phyloP scores from a whole-genome alignment of 2,329 filamentous ascomycete species.

The Pseudomassariella vexata region DNA sequence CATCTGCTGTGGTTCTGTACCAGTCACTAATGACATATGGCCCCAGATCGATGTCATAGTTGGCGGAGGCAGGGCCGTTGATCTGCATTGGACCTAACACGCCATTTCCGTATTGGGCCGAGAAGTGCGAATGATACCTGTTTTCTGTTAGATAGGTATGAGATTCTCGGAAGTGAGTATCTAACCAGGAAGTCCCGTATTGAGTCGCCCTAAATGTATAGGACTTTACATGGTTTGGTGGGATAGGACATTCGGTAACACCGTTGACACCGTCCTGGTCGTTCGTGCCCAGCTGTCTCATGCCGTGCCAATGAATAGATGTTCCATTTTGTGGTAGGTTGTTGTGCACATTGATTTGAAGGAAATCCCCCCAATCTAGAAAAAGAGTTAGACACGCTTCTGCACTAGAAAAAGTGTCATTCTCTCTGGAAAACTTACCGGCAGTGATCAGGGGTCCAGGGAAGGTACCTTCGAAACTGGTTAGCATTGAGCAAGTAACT shows the following conservation, averaged over 20 bases:
- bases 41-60: constrained; percentile 50
- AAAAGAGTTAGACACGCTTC: constrained; percentile 10
- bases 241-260: constrained; percentile 36
- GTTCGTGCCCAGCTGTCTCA: constrained; percentile 37
- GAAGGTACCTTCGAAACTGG: too few relatives aligned
- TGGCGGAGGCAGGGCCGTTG: constrained; percentile 38
- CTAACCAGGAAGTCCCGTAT: constrained; percentile 27
- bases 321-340: constrained; percentile 39
- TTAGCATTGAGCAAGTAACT: too few relatives aligned
- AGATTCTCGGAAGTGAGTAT: background rate
- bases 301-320: constrained; percentile 41
- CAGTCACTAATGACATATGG: constrained; percentile 43
- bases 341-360: constrained; percentile 51
- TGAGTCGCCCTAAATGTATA: constrained; percentile 29
- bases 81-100: constrained; percentile 45
- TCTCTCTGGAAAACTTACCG: too few relatives aligned
- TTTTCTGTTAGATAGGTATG: background rate
- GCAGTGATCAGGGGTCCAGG: too few relatives aligned
- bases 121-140: constrained; percentile 45
- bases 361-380: constrained; percentile 37
- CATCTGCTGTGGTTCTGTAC: constrained; percentile 32
- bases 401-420: too few relatives aligned
- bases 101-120: constrained; percentile 45
- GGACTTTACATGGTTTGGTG: constrained; percentile 23
- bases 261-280: constrained; percentile 37